Conservation (phyloP, 1,284 basidiomycete species). For the Trametes hirsuta region DNA sequence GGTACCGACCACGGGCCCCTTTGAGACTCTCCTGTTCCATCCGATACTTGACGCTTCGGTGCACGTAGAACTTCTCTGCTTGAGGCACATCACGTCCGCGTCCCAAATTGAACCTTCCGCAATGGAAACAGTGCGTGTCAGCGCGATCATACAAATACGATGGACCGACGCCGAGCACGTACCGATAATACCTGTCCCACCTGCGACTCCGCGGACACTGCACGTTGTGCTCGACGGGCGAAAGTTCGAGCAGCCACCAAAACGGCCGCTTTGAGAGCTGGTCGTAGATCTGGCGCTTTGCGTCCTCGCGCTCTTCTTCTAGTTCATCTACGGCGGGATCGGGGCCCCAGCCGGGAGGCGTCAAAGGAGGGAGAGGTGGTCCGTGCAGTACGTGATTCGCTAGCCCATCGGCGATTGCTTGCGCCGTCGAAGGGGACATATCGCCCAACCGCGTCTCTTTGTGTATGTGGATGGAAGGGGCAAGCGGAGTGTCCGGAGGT, state of each 20-base stretch:
- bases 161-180: not conserved
- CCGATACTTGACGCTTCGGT: slow-evolving; percentile 55
- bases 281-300: slow-evolving; percentile 55
- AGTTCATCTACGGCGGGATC: slow-evolving; percentile 40
- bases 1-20: slow-evolving; percentile 41
- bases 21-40: slow-evolving; percentile 40
- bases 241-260: slow-evolving; percentile 61
- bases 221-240: slow-evolving; percentile 39
- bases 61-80: slow-evolving; percentile 44
- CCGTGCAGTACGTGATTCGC: not conserved
- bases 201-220: slow-evolving; percentile 38
- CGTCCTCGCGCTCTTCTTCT: slow-evolving; percentile 54
- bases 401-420: slow-evolving; percentile 12
- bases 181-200: slow-evolving; percentile 36
- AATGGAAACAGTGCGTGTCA: not conserved
- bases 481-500: not conserved
- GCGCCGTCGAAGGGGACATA: slow-evolving; percentile 15
- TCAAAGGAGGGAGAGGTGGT: not conserved
- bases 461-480: not conserved
- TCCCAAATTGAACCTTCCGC: slow-evolving; percentile 50
- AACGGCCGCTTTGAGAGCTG: slow-evolving; percentile 44
- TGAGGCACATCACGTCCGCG: slow-evolving; percentile 46
- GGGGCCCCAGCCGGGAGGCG: slow-evolving; percentile 5
- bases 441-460: slow-evolving; percentile 7
- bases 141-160: too few relatives aligned